phyloP scores from a whole-genome alignment of 2,329 filamentous ascomycete species.

The Beauveria australis region DNA sequence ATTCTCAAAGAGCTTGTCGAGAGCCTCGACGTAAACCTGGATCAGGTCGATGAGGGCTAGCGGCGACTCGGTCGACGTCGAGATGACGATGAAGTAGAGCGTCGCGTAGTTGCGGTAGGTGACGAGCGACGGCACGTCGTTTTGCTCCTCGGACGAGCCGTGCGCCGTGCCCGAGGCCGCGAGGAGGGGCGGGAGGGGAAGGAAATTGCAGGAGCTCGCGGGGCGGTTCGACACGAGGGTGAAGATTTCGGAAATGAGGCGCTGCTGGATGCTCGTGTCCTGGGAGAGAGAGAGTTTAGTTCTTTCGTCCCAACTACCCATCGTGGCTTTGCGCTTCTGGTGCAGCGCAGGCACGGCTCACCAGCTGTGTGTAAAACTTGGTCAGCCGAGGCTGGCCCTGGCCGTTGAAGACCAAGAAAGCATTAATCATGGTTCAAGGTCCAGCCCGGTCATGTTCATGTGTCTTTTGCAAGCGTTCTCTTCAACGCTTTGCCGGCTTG shows the following conservation, averaged over 20 bases:
- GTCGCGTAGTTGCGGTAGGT: slow-evolving; percentile 98
- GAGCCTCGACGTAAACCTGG: slow-evolving; percentile 93
- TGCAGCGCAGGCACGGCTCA: slow-evolving; percentile 27
- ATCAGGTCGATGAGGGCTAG: slow-evolving; percentile 93
- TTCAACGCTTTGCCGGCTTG: not conserved
- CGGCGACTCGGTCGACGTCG: slow-evolving; percentile 89
- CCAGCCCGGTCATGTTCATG: slow-evolving; percentile 11
- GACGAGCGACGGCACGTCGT: slow-evolving; percentile 87
- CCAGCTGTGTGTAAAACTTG: slow-evolving; percentile 97
- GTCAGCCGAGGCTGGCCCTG: slow-evolving; percentile 92
- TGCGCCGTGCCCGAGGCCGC: slow-evolving; percentile 54
- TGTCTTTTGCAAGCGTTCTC: not conserved
- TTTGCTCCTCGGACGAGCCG: slow-evolving; percentile 60
- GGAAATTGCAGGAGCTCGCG: slow-evolving; percentile 91
- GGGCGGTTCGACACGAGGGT: slow-evolving; percentile 87
- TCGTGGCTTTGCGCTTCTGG: not conserved
- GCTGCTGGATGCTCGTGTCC: slow-evolving; percentile 97
- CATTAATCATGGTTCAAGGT: slow-evolving; percentile 78
- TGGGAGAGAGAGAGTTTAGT: slow-evolving; percentile 27
- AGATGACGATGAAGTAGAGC: slow-evolving; percentile 97
- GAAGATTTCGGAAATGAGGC: slow-evolving; percentile 95
- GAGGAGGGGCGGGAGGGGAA: slow-evolving; percentile 65
- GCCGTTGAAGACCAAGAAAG: slow-evolving; percentile 97
- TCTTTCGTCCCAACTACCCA: not conserved
- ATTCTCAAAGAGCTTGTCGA: slow-evolving; percentile 94